Evolutionary conservation across 208 protist species (phyloP).

Genomic region (Crithidia bombi): DNA sequence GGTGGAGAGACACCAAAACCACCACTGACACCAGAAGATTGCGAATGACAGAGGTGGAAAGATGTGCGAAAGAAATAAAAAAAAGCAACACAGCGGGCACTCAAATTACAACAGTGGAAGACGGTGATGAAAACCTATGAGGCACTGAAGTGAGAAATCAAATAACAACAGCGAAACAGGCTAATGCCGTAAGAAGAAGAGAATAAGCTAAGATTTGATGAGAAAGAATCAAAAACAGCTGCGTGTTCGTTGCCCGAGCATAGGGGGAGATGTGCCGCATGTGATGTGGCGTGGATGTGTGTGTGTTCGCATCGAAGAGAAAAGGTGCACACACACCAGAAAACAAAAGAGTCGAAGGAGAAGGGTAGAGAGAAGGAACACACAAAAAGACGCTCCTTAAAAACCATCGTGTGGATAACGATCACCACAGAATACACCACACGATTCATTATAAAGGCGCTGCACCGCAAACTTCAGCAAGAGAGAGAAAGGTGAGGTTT

Average conservation of each 20-base stretch:
- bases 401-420: no score
- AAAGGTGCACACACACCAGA: not conserved
- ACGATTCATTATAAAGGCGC: no score
- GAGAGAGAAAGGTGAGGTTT: no score
- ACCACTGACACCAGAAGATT: no score
- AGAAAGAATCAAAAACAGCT: conserved; percentile 1
- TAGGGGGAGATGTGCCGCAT: not conserved
- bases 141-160: not conserved
- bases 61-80: no score
- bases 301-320: no score
- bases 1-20: no score
- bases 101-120: no score
- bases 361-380: conserved; percentile 11
- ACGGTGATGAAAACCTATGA: not conserved
- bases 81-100: no score
- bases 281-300: not conserved
- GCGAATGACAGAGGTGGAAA: no score
- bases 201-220: conserved; percentile 12
- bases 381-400: not conserved
- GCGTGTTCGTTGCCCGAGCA: not conserved
- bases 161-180: not conserved
- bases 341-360: conserved; percentile 1
- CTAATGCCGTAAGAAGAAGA: not conserved
- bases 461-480: no score
- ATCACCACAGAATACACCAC: no score